Base-by-base conservation (phyloP, 805 yeast species). In the Teunomyces funiuensis region DNA sequence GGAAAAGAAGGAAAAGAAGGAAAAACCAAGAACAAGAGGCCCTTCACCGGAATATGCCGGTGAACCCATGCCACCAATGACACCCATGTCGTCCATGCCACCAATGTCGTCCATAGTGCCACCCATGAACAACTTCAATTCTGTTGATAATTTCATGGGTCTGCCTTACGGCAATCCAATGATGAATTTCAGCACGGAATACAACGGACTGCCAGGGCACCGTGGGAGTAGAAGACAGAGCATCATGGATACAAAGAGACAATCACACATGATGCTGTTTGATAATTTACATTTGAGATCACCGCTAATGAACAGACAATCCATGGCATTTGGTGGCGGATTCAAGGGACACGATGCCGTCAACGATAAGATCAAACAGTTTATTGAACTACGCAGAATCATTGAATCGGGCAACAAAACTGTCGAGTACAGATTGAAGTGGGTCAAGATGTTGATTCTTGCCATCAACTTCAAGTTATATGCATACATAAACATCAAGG, bases 361-460 rank as follows among this genome's bases (percentile, higher is more conserved):
- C 28, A 57, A 49, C 40, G 52, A 53, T 28, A 65, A 64, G 46
- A 61, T 70, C 36, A 60, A 60, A 20, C 64, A 63, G 33, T 69
- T 69, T 40, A 47, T 58, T 17, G 53, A 47, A 22, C 57, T 71
- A 41, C 58, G 76, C 28, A 39, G 46, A 14, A 45, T 65, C 14
- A 71, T 71, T 36, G 66, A 74, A 1, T 50, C 67, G 2, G 75
- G 76, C 9, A 68, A 68, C 44, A 71, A 71, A 50, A 54, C 73
- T 1, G 53, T 58, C 26, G 74, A 69, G 44, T 70, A 56, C 50
- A 51, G 76, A 26, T 55, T 70, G 37, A 57, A 64, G 44, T 71
- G 76, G 76, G 61, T 66, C 38, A 65, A 67, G 43, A 66, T 64
- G 71, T 56, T 71, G 49, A 59, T 71, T 15, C 47, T 52, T 13